Percentiles rank a stretch among this genome's conserved stretches.
Evolutionary conservation across 768 basidiomycete genomes (phyloP).

Genomic region (Chlorophyllum brunneum): DNA sequence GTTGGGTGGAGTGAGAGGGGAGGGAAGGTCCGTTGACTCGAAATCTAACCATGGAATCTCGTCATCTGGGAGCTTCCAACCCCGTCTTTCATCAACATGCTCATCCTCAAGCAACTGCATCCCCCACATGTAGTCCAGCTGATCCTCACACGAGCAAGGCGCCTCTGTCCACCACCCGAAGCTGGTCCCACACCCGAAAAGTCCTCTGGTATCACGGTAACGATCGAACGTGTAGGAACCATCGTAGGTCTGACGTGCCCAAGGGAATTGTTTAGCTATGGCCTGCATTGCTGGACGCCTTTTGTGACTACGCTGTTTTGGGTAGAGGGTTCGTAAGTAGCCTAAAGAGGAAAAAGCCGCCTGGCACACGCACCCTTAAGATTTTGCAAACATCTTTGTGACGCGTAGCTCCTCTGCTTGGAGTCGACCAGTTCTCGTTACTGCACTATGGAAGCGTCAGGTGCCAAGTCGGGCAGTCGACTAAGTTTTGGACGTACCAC

Average conservation of each 20-base stretch:
- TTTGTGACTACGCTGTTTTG: conserved; percentile 3
- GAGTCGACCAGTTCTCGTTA: conserved; percentile 8
- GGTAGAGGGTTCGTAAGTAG: not conserved
- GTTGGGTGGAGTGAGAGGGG: conserved; percentile 21
- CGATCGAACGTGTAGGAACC: conserved; percentile 14
- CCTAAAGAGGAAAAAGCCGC: not conserved
- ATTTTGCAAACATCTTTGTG: conserved; percentile 7
- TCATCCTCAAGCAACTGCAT: conserved; percentile 27
- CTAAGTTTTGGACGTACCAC: not conserved
- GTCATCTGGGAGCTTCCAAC: conserved; percentile 32
- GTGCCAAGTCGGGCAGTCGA: not conserved
- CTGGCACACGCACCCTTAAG: not conserved
- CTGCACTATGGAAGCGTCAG: not conserved
- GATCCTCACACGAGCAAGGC: conserved; percentile 16
- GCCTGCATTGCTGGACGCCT: conserved; percentile 15
- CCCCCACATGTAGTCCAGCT: conserved; percentile 24
- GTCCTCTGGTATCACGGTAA: conserved; percentile 14
- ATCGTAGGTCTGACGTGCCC: conserved; percentile 16
- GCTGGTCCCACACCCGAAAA: conserved; percentile 32
- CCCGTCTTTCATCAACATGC: conserved; percentile 26
- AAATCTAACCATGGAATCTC: conserved; percentile 30
- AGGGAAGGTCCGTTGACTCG: conserved; percentile 18
- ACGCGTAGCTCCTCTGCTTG: not conserved
- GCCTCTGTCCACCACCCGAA: conserved; percentile 37
- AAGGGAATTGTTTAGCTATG: conserved; percentile 22